Conservation (phyloP, 345 rosid species). For the Combretum micranthum region DNA sequence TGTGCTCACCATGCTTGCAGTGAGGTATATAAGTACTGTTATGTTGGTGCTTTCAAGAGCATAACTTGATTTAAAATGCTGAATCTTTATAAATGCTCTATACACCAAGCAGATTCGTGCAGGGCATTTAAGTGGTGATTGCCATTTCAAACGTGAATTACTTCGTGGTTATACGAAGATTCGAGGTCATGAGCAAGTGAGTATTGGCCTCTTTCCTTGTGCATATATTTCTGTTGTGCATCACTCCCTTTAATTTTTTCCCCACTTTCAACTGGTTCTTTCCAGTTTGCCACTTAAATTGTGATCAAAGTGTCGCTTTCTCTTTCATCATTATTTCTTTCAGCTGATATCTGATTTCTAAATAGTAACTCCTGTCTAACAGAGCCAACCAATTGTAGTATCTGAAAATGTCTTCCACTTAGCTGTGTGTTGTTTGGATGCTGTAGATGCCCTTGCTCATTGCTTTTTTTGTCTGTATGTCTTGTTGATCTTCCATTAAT, state of each 20-base stretch:
- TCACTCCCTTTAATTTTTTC: neutral
- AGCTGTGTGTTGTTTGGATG: too few relatives aligned
- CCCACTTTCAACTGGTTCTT: neutral
- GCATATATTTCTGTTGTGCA: neutral
- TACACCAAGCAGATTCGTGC: conserved; percentile 66
- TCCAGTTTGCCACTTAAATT: too few relatives aligned
- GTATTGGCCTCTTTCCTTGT: conserved; percentile 9
- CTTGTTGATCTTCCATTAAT: too few relatives aligned
- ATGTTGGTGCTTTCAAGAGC: neutral
- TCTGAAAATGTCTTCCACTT: too few relatives aligned
- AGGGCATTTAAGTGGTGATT: conserved; percentile 85
- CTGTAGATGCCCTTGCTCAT: too few relatives aligned
- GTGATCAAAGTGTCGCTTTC: too few relatives aligned
- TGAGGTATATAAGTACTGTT: conserved; percentile 46
- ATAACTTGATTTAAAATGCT: conserved; percentile 1
- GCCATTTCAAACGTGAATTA: conserved; percentile 81
- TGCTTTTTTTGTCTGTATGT: too few relatives aligned
- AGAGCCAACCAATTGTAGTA: too few relatives aligned
- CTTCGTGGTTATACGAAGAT: conserved; percentile 67
- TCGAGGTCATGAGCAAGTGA: conserved; percentile 89
- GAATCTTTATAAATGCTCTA: neutral
- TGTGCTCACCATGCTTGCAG: conserved; percentile 98
- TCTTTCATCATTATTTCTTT: too few relatives aligned
- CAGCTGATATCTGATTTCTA: too few relatives aligned
- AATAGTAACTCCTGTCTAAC: too few relatives aligned